Conservation (phyloP, 2,329 filamentous ascomycete genomes). For the Fusarium guadeloupense region DNA sequence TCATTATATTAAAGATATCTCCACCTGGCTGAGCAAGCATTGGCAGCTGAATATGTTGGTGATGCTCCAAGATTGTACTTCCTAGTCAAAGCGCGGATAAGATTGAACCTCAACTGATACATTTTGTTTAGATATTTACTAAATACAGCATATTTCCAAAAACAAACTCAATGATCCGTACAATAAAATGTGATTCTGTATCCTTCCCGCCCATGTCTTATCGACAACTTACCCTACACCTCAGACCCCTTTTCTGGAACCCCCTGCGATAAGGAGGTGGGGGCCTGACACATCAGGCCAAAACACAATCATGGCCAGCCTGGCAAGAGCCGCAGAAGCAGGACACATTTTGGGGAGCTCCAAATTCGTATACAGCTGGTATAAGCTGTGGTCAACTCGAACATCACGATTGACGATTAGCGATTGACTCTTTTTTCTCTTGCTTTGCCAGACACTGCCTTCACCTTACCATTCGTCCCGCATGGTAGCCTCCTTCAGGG, state of each 20-base stretch:
- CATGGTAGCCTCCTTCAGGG: slow-evolving; percentile 42
- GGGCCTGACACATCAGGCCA: slow-evolving; percentile 42
- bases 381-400: slow-evolving; percentile 29
- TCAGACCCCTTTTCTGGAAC: slow-evolving; percentile 34
- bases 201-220: neutral
- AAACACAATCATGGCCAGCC: slow-evolving; percentile 41
- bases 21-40: no score
- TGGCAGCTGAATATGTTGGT: no score
- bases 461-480: slow-evolving; percentile 17
- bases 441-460: neutral
- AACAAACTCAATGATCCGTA: no score
- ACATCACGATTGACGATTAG: slow-evolving; percentile 37
- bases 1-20: neutral
- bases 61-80: no score
- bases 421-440: neutral
- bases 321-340: slow-evolving; percentile 44
- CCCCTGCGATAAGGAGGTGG: slow-evolving; percentile 33
- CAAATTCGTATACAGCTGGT: slow-evolving; percentile 36
- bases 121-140: no score
- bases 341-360: slow-evolving; percentile 47
- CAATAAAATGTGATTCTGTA: neutral
- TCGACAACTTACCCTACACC: slow-evolving; percentile 26
- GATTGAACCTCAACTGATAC: no score
- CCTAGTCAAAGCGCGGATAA: no score
- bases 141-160: no score